These are phyloP conservation scores for Ascosphaera apis DNA, from an alignment of 2,329 filamentous ascomycete genomes.

Conservation along the genomic window DNA sequence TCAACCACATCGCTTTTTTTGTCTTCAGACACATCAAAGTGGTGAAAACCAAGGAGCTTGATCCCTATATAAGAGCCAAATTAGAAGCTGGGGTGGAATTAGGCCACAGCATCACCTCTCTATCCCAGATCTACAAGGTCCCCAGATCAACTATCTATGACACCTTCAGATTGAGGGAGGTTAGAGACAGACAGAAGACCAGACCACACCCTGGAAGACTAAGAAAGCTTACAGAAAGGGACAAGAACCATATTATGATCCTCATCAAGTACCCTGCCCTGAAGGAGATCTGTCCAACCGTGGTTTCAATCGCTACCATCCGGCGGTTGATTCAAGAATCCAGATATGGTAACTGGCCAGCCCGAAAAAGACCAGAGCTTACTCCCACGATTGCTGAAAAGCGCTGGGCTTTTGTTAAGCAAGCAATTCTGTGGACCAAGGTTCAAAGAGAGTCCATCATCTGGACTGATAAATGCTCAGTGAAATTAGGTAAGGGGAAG, in stretches of 20 bases:
- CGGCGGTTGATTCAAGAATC: neutral
- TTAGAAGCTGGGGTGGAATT: no score
- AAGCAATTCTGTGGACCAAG: neutral
- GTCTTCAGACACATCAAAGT: no score
- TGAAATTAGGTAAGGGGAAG: conserved; percentile 1
- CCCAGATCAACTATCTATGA: neutral
- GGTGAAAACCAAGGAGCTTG: no score
- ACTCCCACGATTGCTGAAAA: neutral
- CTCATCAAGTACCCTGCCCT: neutral
- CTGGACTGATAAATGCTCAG: conserved; percentile 2
- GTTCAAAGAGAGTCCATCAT: conserved; percentile 1
- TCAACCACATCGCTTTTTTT: no score
- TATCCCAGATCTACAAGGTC: neutral
- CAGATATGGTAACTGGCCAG: conserved; percentile 1
- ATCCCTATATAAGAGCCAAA: no score
- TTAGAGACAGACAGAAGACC: neutral
- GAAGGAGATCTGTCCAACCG: neutral
- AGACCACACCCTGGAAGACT: neutral
- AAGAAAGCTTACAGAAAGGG: neutral
- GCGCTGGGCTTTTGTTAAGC: neutral
- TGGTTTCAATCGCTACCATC: neutral
- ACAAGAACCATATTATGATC: neutral
- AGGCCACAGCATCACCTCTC: no score
- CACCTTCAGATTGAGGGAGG: neutral
- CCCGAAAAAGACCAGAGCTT: conserved; percentile 1